Evolutionary conservation across 495 filamentous ascomycete species (phyloP), one percentile per base, ranked within the genome.

Genomic region (Penicillium malachiteum): DNA sequence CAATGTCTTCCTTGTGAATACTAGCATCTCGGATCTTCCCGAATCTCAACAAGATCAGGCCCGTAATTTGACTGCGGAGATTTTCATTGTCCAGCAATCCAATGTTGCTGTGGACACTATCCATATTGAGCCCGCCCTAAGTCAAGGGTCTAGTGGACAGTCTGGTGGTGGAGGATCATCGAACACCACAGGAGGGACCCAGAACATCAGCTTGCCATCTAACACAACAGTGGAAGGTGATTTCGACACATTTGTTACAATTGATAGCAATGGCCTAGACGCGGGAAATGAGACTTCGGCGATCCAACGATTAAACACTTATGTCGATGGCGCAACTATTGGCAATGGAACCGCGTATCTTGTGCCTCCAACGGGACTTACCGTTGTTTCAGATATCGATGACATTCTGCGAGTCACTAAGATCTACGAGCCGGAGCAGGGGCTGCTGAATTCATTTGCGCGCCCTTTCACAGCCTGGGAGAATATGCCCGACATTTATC

Each of bases 401-500:
- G 89, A 92, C 67, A 89, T 91, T 58, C 81, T 92, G 0, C 85
- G 89, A 30, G 71, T 91, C n/a, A 92, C 89, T 45, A 88, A 90
- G 69, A 92, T 92, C 71, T 92, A 90, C 68, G 64, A 86, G 38
- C 89, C 88, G 1, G 75, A 80, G 53, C 73, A 91, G 64, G 88
- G 89, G 14, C 72, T 92, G 0, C 73, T 91, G 13, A 92, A 92
- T 69, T 85, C 87, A 5, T 92, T 92, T 58, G 88, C 88, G 0
- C 79, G 83, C 8, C 74, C 85, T 1, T 92, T 87, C 71, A 76
- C 72, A 0, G 78, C 82, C 0, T 92, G 89, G 89, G 69, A 87
- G 72, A 84, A 92, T 65, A 92, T 92, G 89, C 88, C 89, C 0
- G 80, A 80, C 5, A 81, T 88, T 57, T 89, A 90, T 67, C 77